Evolutionary conservation across 805 yeast species (phyloP).

Genomic region (Wickerhamomyces bovis): DNA sequence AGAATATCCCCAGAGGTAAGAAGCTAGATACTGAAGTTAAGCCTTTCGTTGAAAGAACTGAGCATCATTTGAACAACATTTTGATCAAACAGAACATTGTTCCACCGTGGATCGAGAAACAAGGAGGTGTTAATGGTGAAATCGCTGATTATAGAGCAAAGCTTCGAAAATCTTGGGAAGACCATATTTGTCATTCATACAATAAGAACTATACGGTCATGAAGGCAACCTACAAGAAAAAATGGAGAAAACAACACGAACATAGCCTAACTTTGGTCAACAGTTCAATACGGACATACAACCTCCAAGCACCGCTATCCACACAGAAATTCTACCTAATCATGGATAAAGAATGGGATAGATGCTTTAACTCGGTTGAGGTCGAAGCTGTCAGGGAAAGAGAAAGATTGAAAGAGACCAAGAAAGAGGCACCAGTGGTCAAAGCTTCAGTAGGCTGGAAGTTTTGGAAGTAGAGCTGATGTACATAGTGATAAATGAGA

Average conservation of each 20-base stretch:
- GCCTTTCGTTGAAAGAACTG: slow-evolving; percentile 61
- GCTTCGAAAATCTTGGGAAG: slow-evolving; percentile 36
- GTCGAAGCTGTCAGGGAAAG: slow-evolving; percentile 9
- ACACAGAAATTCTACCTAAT: slow-evolving; percentile 51
- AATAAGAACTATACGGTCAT: slow-evolving; percentile 8
- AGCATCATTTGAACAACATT: slow-evolving; percentile 74
- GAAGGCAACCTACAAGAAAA: slow-evolving; percentile 12
- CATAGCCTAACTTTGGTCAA: slow-evolving; percentile 37
- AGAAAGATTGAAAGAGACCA: background rate
- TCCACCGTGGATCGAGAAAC: slow-evolving; percentile 90
- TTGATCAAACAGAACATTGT: slow-evolving; percentile 67
- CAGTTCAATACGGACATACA: slow-evolving; percentile 48
- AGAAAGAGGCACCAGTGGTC: background rate
- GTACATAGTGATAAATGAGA: no score
- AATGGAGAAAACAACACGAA: slow-evolving; percentile 19
- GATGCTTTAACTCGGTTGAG: slow-evolving; percentile 31
- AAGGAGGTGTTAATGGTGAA: slow-evolving; percentile 46
- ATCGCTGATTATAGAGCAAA: slow-evolving; percentile 42
- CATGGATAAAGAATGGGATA: slow-evolving; percentile 37
- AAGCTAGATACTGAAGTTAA: slow-evolving; percentile 41
- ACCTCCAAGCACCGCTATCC: slow-evolving; percentile 56
- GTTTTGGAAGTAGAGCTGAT: slow-evolving; percentile 5
- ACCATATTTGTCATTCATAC: slow-evolving; percentile 10
- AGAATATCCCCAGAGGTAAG: slow-evolving; percentile 57
- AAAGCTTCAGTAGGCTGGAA: background rate